Evolutionary conservation across 2,329 filamentous ascomycete species (phyloP).

Genomic region (Venturia asperata): DNA sequence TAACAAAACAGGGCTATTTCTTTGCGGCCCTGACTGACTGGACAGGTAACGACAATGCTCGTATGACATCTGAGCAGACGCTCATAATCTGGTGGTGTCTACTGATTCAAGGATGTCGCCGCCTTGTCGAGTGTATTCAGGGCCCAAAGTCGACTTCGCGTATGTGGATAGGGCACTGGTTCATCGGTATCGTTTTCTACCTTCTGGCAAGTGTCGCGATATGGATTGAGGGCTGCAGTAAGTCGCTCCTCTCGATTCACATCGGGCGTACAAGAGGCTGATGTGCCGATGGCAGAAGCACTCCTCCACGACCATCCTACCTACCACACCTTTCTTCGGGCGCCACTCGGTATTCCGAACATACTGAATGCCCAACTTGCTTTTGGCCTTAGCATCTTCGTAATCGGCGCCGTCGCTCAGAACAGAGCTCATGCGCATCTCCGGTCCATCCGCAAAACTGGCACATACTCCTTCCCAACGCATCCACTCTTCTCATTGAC

Average conservation of each 20-base stretch:
- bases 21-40: slow-evolving; percentile 1
- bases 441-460: slow-evolving; percentile 47
- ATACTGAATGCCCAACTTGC: not conserved
- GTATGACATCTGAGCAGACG: slow-evolving; percentile 11
- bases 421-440: slow-evolving; percentile 51
- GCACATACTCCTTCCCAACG: slow-evolving; percentile 73
- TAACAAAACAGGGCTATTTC: slow-evolving; percentile 27
- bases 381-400: slow-evolving; percentile 45
- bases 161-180: slow-evolving; percentile 84
- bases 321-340: not conserved
- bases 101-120: slow-evolving; percentile 24
- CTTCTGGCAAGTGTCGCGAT: slow-evolving; percentile 62
- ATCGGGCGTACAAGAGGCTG: not conserved
- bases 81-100: not conserved
- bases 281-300: not conserved
- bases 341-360: not conserved
- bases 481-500: slow-evolving; percentile 64
- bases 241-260: slow-evolving; percentile 25
- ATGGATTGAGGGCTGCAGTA: slow-evolving; percentile 78
- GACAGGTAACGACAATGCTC: slow-evolving; percentile 21
- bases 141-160: slow-evolving; percentile 57
- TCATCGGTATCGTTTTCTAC: slow-evolving; percentile 74
- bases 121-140: slow-evolving; percentile 62
- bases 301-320: slow-evolving; percentile 4
- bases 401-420: slow-evolving; percentile 65